Conservation (phyloP, 2,329 filamentous ascomycete species). For the Tolypocladium amazonense region DNA sequence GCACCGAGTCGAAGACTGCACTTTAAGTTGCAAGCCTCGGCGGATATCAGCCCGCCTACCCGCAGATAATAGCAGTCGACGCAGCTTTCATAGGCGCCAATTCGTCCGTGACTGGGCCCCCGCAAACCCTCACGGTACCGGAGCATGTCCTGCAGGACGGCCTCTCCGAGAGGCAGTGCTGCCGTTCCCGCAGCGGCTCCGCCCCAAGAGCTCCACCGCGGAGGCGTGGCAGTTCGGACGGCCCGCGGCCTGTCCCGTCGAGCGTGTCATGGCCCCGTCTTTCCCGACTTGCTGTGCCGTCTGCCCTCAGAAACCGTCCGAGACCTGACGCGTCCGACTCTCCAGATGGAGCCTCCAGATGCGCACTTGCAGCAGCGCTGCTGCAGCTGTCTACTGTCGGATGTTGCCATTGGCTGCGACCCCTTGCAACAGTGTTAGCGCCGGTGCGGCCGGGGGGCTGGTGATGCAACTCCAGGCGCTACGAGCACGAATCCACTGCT, state of each 20-base stretch:
- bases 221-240: neutral
- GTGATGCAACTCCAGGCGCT: neutral
- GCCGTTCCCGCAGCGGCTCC: neutral
- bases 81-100: too few species aligned
- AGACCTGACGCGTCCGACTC: neutral
- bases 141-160: neutral
- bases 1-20: too few species aligned
- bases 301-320: neutral
- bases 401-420: neutral
- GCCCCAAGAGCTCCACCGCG: neutral
- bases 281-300: neutral
- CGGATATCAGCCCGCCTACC: neutral
- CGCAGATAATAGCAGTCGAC: neutral
- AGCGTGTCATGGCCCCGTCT: neutral
- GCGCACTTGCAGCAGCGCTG: neutral
- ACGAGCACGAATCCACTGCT: neutral
- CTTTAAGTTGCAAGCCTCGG: too few species aligned
- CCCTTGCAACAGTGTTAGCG: neutral
- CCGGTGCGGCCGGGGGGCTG: constrained; percentile 2
- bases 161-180: neutral
- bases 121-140: neutral
- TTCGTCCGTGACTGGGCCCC: neutral
- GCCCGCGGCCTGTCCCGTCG: neutral
- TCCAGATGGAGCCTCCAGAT: neutral
- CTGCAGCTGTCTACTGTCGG: neutral